These are phyloP conservation scores for Xylaria sp. DNA, from an alignment of 2,329 filamentous ascomycete species.

Conservation along the genomic window DNA sequence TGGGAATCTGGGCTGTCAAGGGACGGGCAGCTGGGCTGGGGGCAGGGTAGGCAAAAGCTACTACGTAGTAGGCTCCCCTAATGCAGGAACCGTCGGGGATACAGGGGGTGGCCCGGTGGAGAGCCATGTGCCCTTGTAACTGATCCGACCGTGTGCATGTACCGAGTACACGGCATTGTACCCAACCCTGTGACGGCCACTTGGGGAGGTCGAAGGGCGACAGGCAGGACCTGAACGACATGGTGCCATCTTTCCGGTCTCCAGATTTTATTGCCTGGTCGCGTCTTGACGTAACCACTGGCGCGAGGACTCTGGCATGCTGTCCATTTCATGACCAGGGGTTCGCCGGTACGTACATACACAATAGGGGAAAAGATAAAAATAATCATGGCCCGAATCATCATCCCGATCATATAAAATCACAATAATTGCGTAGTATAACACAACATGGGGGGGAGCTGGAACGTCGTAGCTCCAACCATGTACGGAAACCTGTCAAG, in stretches of 20 bases:
- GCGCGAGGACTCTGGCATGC: not conserved
- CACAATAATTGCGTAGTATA: no score
- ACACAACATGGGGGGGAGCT: no score
- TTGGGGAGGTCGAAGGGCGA: not conserved
- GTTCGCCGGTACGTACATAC: no score
- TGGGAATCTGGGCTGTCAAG: not conserved
- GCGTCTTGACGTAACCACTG: not conserved
- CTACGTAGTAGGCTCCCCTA: no score
- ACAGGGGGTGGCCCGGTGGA: constrained; percentile 24
- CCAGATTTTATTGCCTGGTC: no score
- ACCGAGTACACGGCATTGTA: not conserved
- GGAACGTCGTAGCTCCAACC: not conserved
- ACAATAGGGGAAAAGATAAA: not conserved
- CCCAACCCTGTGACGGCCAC: not conserved
- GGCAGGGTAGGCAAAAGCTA: constrained; percentile 12
- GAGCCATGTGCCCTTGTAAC: constrained; percentile 28
- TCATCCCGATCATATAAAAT: no score
- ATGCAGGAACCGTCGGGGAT: constrained; percentile 29
- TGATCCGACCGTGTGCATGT: not conserved
- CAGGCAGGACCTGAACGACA: not conserved
- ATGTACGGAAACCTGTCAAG: not conserved
- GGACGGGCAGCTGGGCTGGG: not conserved
- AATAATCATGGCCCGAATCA: not conserved
- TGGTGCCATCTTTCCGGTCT: not conserved
- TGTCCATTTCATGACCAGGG: not conserved